Percentiles rank a stretch among this genome's conserved stretches.
Conservation (phyloP, 1,139 yeast genomes). For the Hansenula sp. region DNA sequence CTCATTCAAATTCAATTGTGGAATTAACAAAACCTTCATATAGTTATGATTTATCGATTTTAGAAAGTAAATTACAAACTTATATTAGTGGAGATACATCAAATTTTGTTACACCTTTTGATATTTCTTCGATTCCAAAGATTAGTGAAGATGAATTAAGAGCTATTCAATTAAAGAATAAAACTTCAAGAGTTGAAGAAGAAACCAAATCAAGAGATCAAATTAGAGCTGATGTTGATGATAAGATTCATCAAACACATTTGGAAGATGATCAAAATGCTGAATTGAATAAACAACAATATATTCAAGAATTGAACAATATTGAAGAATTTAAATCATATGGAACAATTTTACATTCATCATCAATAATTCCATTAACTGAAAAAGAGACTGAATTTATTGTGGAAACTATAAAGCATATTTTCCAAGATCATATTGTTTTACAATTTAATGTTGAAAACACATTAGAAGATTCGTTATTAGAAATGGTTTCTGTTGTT, state of each 20-base stretch:
- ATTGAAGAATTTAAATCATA: slow-evolving; percentile 66
- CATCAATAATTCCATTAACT: slow-evolving; percentile 67
- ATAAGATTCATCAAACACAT: slow-evolving; percentile 3
- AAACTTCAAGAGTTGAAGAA: slow-evolving; percentile 30
- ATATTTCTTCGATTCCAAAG: slow-evolving; percentile 53
- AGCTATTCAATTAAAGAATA: slow-evolving; percentile 41
- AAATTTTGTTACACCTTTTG: slow-evolving; percentile 64
- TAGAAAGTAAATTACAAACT: slow-evolving; percentile 72
- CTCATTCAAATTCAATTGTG: slow-evolving; percentile 29
- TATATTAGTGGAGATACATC: slow-evolving; percentile 65
- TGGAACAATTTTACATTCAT: slow-evolving; percentile 75
- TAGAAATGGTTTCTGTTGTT: slow-evolving; percentile 77
- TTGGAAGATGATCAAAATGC: slow-evolving; percentile 21
- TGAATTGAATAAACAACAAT: slow-evolving; percentile 51
- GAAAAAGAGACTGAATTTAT: slow-evolving; percentile 94
- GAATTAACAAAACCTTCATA: slow-evolving; percentile 63
- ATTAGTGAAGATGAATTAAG: slow-evolving; percentile 50
- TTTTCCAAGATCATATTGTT: slow-evolving; percentile 73
- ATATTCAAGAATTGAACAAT: slow-evolving; percentile 59
- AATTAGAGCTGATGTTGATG: slow-evolving; percentile 1
- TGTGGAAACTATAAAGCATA: slow-evolving; percentile 78
- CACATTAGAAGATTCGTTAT: slow-evolving; percentile 72
- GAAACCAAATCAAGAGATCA: slow-evolving; percentile 12
- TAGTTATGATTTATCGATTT: slow-evolving; percentile 66
- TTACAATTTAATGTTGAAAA: slow-evolving; percentile 83